Percentiles rank a stretch among this genome's conserved stretches.
Evolutionary conservation across 768 basidiomycete genomes (phyloP).

Genomic region (Chalciporus sphaerocephalus): DNA sequence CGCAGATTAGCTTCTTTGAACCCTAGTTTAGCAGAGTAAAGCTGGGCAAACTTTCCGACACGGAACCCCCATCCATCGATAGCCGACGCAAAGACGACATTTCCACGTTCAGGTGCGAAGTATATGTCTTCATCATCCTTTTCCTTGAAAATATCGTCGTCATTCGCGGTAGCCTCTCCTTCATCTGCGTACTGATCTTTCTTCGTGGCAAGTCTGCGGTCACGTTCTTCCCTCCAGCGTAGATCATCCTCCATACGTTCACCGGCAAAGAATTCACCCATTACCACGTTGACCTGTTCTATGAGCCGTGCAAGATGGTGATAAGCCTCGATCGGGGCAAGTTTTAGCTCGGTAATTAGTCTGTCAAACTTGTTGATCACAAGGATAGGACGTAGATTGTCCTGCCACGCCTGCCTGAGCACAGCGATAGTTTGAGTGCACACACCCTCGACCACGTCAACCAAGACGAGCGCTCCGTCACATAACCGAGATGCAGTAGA

Average conservation of each 20-base stretch:
- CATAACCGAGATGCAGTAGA: constrained; percentile 91
- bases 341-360: constrained; percentile 86
- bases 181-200: constrained; percentile 67
- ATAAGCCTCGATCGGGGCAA: constrained; percentile 88
- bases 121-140: constrained; percentile 98
- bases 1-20: constrained; percentile 85
- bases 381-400: constrained; percentile 82
- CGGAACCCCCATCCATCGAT: constrained; percentile 98
- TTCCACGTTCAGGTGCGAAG: constrained; percentile 92
- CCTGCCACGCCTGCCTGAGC: constrained; percentile 90
- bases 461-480: constrained; percentile 91
- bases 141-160: constrained; percentile 76
- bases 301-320: constrained; percentile 91
- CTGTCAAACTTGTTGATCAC: constrained; percentile 98
- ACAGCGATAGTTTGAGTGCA: constrained; percentile 98
- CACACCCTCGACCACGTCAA: constrained; percentile 97
- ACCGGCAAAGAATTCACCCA: constrained; percentile 93
- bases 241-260: constrained; percentile 97
- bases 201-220: constrained; percentile 72
- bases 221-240: constrained; percentile 89
- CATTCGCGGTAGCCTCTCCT: constrained; percentile 54
- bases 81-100: constrained; percentile 94
- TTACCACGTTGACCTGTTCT: constrained; percentile 96
- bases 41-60: constrained; percentile 85
- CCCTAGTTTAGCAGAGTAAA: constrained; percentile 86